Conservation (phyloP, 208 protist genomes). For the Crithidia acanthocephali region DNA sequence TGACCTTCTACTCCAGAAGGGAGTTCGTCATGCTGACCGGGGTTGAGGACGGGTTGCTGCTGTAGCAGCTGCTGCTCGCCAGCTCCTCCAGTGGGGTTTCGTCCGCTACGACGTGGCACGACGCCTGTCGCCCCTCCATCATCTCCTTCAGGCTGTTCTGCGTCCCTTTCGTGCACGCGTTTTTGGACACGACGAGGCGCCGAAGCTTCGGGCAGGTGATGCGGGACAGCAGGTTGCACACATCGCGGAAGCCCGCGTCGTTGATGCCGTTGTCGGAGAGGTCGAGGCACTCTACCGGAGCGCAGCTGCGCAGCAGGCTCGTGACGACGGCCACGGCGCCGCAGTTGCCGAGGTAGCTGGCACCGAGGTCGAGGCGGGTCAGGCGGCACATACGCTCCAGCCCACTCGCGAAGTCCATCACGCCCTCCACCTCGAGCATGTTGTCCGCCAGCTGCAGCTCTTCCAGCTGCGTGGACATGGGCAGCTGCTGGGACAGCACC, state of each 20-base stretch:
- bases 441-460: constrained; percentile 55
- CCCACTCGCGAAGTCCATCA: constrained; percentile 45
- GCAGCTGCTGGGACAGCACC: constrained; percentile 47
- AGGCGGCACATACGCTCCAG: constrained; percentile 47
- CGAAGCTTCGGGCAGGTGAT: constrained; percentile 42
- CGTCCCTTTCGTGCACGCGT: constrained; percentile 47
- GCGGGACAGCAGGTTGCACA: constrained; percentile 40
- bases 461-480: constrained; percentile 44
- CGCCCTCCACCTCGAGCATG: constrained; percentile 62
- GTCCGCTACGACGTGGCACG: constrained; percentile 56
- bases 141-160: constrained; percentile 37
- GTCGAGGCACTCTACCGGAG: constrained; percentile 64
- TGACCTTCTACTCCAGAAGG: neutral
- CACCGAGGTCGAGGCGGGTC: constrained; percentile 41
- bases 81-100: constrained; percentile 51
- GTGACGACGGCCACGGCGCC: constrained; percentile 55
- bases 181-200: constrained; percentile 54
- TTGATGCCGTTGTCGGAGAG: constrained; percentile 68
- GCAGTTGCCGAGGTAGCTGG: constrained; percentile 53
- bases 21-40: constrained; percentile 14
- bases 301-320: constrained; percentile 36
- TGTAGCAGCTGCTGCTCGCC: constrained; percentile 21
- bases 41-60: constrained; percentile 9
- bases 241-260: constrained; percentile 53
- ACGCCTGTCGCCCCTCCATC: constrained; percentile 37